A percentile compares a stretch with the other conserved stretches of the same genome.
phyloP scores from a whole-genome alignment of 2,329 filamentous ascomycete species.

The Curvularia verruculosa region DNA sequence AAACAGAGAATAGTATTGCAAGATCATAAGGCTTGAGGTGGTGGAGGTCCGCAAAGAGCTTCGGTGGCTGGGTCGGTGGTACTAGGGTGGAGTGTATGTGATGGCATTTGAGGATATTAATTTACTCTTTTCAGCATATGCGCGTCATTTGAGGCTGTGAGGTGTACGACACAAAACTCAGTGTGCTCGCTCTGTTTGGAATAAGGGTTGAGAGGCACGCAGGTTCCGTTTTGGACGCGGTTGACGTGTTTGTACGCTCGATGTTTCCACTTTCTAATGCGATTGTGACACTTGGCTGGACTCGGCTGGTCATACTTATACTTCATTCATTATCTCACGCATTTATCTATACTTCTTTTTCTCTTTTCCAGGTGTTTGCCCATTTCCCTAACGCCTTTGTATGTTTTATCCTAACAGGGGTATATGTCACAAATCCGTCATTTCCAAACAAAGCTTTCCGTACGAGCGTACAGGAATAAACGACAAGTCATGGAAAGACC shows the following conservation, averaged over 20 bases:
- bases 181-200: neutral
- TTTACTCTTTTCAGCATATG: neutral
- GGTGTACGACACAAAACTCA: neutral
- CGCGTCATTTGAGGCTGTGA: neutral
- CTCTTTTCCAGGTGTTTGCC: neutral
- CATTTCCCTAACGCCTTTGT: neutral
- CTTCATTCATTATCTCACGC: neutral
- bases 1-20: no score
- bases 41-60: no score
- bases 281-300: neutral
- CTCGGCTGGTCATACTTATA: neutral
- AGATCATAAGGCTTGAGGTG: no score
- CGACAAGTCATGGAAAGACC: neutral
- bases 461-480: neutral
- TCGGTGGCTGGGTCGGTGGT: neutral
- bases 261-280: neutral
- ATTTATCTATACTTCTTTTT: neutral
- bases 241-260: neutral
- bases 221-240: neutral
- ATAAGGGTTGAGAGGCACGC: neutral
- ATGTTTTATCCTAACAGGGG: neutral
- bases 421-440: neutral
- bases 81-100: neutral
- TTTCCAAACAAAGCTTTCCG: neutral
- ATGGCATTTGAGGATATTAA: neutral